A percentile compares a stretch with the other conserved stretches of the same genome.
These are phyloP conservation scores for Graphilbum ipis-grandicollis DNA, from an alignment of 2,329 filamentous ascomycete species.

Conservation along the genomic window DNA sequence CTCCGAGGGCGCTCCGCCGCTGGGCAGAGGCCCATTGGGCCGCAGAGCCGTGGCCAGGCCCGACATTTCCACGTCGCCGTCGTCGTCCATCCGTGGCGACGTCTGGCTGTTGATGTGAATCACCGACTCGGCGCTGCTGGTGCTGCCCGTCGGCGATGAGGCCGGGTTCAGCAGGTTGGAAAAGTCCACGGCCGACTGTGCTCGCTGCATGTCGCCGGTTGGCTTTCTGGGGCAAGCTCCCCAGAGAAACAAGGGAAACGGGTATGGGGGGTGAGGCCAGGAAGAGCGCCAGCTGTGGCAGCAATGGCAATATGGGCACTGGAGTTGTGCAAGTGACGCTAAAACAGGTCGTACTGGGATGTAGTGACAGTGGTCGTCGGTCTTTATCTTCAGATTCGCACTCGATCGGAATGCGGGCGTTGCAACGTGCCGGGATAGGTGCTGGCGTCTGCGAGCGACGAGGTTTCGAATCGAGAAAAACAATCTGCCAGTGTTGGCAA, in stretches of 20 bases:
- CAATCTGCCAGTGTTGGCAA: no score
- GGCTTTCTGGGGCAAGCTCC: conserved; percentile 4
- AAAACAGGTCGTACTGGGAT: no score
- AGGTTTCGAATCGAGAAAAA: no score
- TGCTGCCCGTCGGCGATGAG: conserved; percentile 7
- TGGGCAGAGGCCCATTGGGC: conserved; percentile 11
- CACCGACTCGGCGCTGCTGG: conserved; percentile 13
- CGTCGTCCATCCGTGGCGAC: conserved; percentile 13
- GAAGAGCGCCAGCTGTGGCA: no score
- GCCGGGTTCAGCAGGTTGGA: conserved; percentile 56
- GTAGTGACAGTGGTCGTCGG: no score
- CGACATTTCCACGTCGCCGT: conserved; percentile 24
- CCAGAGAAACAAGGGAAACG: conserved; percentile 2
- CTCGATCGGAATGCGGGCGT: no score
- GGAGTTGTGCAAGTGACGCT: no score
- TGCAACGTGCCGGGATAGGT: no score
- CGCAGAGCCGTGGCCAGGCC: neutral
- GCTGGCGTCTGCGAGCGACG: no score
- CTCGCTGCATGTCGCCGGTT: conserved; percentile 55
- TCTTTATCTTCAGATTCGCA: no score
- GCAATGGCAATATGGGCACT: no score
- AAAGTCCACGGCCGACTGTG: conserved; percentile 58
- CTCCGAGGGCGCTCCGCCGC: conserved; percentile 19
- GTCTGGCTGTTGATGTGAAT: conserved; percentile 10
- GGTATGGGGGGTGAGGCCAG: neutral